A percentile compares a stretch with the other conserved stretches of the same genome.
Conservation (phyloP, 129 eudicot species). For the Apium graveolens region DNA sequence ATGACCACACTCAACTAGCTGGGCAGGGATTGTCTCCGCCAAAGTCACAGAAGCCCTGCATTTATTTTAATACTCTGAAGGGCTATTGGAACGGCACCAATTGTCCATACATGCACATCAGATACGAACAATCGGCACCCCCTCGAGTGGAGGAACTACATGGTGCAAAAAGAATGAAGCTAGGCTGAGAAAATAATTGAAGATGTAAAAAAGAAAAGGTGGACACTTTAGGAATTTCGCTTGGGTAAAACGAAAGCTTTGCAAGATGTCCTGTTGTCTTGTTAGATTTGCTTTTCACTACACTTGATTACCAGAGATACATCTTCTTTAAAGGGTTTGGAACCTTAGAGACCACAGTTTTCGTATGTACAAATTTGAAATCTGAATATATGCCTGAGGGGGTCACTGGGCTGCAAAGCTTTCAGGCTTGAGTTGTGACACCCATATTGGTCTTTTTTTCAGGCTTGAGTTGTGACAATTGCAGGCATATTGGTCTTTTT, state of each 20-base stretch:
- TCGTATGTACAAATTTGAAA: not conserved
- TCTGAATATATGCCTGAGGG: not conserved
- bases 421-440: not conserved
- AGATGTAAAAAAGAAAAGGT: not conserved
- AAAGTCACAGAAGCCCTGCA: conserved; percentile 5
- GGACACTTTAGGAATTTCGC: no score
- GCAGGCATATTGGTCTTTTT: not conserved
- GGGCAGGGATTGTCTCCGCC: not conserved
- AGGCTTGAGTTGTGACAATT: not conserved
- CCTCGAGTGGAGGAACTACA: conserved; percentile 1
- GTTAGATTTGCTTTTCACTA: not conserved
- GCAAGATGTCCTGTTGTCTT: not conserved
- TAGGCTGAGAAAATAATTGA: not conserved
- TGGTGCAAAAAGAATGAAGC: conserved; percentile 6
- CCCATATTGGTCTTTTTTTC: not conserved
- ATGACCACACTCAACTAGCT: not conserved
- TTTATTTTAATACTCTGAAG: not conserved
- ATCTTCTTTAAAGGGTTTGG: not conserved
- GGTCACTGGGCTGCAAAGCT: not conserved
- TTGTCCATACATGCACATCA: conserved; percentile 10
- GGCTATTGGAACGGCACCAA: not conserved
- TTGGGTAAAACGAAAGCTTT: not conserved
- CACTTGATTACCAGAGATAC: not conserved
- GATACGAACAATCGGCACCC: not conserved
- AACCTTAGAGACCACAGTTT: not conserved